Evolutionary conservation across 768 basidiomycete species (phyloP), one percentile per base, ranked within the genome.

Genomic region (Naganishia vaughanmartiniae): DNA sequence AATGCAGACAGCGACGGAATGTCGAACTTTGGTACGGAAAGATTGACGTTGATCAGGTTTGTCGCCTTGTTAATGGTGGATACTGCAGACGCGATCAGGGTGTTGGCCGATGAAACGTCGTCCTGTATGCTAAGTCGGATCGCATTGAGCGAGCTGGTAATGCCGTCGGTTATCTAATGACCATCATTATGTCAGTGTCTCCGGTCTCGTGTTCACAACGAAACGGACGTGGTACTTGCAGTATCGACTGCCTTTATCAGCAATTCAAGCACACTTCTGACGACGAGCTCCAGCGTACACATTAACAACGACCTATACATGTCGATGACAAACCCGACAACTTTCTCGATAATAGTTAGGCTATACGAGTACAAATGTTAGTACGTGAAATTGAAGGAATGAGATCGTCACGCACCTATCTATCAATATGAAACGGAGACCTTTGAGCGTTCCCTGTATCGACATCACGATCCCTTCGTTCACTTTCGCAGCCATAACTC

Each of bases 221-320:
- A n/a, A 54, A 24, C 9, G 21, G 0, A 15, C 3, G 19, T 34
- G n/a, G 3, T 26, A 81, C 87, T 72, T 74, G 93, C 94, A 83
- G 90, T 90, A 73, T 92, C 84, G 0, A 93, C 91, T 7, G 92
- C 92, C 57, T 83, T 85, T 60, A 96, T 91, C 55, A 96, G 83
- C 67, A 97, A 83, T 30, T 87, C 85, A 65, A 99, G 84, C 7
- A 86, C 89, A 21, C 93, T 93, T 33, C 88, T 85, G 12, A 99
- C 87, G 28, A 91, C 88, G 54, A 98, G 85, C 81, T 98, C 93
- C 73, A 96, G 83, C 74, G 96, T 93, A 80, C 95, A 99, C 65
- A 99, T 85, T 76, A 95, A 89, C 3, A 94, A 90, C 3, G 93
- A 94, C 48, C 93, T 89, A 78, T 96, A 98, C 55, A 89, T 87